Evolutionary conservation across 139 green algal species (phyloP).

Genomic region (Auxenochlorella protothecoides): DNA sequence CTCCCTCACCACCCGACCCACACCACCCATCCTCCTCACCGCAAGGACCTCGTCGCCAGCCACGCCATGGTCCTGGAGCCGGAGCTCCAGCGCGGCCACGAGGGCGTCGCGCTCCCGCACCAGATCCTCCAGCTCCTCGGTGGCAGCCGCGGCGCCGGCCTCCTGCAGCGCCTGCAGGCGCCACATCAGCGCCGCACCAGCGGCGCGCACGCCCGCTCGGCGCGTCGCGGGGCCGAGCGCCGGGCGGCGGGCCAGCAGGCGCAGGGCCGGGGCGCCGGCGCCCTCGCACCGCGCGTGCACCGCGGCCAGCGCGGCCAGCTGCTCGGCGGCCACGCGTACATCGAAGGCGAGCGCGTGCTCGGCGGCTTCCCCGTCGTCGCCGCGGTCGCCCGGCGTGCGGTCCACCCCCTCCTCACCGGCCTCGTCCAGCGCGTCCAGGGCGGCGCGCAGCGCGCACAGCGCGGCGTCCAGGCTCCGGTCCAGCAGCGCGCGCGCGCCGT

Average conservation of each 20-base stretch:
- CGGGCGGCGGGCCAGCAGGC: too few species aligned
- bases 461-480: constrained; percentile 2
- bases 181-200: too few species aligned
- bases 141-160: background rate
- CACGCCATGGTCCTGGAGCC: too few species aligned
- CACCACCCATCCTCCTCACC: too few species aligned
- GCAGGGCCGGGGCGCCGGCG: too few species aligned
- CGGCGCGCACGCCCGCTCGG: too few species aligned
- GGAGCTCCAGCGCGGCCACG: constrained; percentile 3
- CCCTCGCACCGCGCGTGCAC: too few species aligned
- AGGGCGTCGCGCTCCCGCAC: background rate
- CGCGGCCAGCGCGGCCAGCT: background rate
- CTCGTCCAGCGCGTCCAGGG: background rate
- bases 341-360: constrained; percentile 7
- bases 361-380: too few species aligned
- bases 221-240: too few species aligned
- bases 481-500: constrained; percentile 13
- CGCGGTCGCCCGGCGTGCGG: too few species aligned
- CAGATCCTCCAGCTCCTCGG: constrained; percentile 2
- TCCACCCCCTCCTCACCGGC: background rate
- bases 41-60: too few species aligned
- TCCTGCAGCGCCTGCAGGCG: background rate
- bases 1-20: background rate
- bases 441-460: background rate
- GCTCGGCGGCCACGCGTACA: background rate